phyloP scores from a whole-genome alignment of 257 asterid species.

The Plantago ovata region DNA sequence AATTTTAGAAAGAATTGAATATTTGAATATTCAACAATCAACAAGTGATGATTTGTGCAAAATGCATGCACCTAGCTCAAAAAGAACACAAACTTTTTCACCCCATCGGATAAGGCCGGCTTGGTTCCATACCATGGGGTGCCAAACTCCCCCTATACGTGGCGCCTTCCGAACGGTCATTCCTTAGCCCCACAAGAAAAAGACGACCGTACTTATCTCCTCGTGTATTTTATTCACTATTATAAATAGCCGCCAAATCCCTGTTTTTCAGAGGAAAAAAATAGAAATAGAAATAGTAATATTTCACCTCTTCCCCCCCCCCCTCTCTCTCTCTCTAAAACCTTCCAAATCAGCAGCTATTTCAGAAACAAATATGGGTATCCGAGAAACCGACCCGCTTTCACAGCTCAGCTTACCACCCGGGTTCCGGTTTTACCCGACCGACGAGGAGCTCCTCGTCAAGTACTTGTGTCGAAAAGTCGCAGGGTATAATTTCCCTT shows the following conservation, averaged over 20 bases:
- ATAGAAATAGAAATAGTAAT: background rate
- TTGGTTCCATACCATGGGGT: conserved; percentile 21
- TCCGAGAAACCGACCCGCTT: conserved; percentile 62
- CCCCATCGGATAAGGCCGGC: conserved; percentile 53
- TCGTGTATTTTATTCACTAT: background rate
- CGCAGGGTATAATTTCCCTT: conserved; percentile 60
- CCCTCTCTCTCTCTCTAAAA: background rate
- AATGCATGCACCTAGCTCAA: conserved; percentile 44
- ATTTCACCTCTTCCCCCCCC: background rate
- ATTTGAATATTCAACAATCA: no score
- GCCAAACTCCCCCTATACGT: conserved; percentile 43
- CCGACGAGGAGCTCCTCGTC: conserved; percentile 86
- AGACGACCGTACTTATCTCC: conserved; percentile 52
- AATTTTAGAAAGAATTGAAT: no score
- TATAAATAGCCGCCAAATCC: conserved; percentile 37
- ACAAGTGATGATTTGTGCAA: no score
- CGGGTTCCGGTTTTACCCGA: conserved; percentile 87
- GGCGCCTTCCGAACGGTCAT: conserved; percentile 41
- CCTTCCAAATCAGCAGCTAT: background rate
- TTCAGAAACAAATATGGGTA: conserved; percentile 41
- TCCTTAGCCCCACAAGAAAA: conserved; percentile 38
- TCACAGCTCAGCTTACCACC: conserved; percentile 79
- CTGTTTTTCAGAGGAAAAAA: conserved; percentile 5
- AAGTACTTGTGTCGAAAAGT: conserved; percentile 66
- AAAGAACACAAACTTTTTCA: conserved; percentile 14